Percentiles rank a stretch among this genome's conserved stretches.
Evolutionary conservation across 228 moss, liverwort and hornwort species (phyloP).

Genomic region (Sphagnum magellanicum): DNA sequence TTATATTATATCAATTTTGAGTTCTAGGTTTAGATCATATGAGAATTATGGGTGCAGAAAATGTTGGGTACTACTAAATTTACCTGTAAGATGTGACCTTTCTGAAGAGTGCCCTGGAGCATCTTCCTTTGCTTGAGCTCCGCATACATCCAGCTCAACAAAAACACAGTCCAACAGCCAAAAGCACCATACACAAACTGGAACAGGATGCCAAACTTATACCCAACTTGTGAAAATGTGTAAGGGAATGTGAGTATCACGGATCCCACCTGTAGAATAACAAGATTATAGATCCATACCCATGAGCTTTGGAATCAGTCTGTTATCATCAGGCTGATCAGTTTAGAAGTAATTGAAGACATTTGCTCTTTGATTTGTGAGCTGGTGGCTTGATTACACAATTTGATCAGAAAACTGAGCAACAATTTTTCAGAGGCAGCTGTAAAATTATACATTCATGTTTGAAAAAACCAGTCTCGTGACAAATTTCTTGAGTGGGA

Average conservation of each 20-base stretch:
- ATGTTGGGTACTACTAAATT: neutral
- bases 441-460: neutral
- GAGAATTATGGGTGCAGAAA: too few relatives aligned
- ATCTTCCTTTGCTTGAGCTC: conserved; percentile 1
- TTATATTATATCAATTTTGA: too few relatives aligned
- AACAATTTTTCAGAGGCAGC: neutral
- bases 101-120: neutral
- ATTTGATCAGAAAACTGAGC: neutral
- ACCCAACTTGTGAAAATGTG: conserved; percentile 14
- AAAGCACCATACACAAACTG: conserved; percentile 11
- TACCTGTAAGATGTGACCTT: conserved; percentile 23
- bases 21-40: too few relatives aligned
- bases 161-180: conserved; percentile 13
- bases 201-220: conserved; percentile 4
- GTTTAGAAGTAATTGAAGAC: neutral
- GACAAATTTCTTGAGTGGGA: neutral
- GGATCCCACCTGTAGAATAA: conserved; percentile 9
- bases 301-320: neutral
- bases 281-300: neutral
- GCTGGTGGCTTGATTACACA: neutral
- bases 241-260: conserved; percentile 15
- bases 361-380: neutral
- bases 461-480: neutral
- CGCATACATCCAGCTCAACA: conserved; percentile 11
- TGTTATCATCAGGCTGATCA: neutral